phyloP scores from a whole-genome alignment of 169 alveolate species.

The Cyclospora cayetanensis region DNA sequence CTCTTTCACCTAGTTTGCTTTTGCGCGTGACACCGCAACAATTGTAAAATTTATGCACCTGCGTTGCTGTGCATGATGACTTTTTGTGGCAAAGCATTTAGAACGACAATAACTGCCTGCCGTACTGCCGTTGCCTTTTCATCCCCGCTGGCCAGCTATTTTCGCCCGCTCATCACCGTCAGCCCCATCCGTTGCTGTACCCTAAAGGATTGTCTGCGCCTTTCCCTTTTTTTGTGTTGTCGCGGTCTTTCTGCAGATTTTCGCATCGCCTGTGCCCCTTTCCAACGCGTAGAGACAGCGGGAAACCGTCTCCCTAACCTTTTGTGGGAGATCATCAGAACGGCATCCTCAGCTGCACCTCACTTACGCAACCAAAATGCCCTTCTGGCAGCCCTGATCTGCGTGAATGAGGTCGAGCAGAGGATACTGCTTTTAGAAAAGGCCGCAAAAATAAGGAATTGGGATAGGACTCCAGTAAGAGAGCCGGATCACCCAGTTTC shows the following conservation, averaged over 20 bases:
- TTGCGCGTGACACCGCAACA: too few relatives aligned
- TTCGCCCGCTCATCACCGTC: too few relatives aligned
- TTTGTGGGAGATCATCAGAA: background rate
- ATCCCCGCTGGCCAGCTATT: too few relatives aligned
- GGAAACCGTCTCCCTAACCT: background rate
- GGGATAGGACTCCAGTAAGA: background rate
- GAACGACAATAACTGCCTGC: too few relatives aligned
- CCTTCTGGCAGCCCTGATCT: background rate
- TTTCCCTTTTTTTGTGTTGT: too few relatives aligned
- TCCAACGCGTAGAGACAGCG: slow-evolving; percentile 1
- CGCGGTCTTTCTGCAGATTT: background rate
- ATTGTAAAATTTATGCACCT: too few relatives aligned
- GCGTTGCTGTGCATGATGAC: too few relatives aligned
- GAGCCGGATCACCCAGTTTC: background rate
- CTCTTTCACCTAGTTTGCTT: too few relatives aligned
- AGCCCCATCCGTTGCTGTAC: too few relatives aligned
- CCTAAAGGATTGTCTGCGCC: too few relatives aligned
- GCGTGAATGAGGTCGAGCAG: background rate
- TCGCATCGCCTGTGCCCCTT: background rate
- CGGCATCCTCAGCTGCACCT: background rate
- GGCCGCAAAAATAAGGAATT: background rate
- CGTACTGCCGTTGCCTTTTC: too few relatives aligned
- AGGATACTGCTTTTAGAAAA: background rate
- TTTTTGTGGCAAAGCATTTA: too few relatives aligned
- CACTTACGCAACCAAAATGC: background rate